Base-by-base conservation (phyloP, 2,329 filamentous ascomycete species). In the Penicillium sp. region DNA sequence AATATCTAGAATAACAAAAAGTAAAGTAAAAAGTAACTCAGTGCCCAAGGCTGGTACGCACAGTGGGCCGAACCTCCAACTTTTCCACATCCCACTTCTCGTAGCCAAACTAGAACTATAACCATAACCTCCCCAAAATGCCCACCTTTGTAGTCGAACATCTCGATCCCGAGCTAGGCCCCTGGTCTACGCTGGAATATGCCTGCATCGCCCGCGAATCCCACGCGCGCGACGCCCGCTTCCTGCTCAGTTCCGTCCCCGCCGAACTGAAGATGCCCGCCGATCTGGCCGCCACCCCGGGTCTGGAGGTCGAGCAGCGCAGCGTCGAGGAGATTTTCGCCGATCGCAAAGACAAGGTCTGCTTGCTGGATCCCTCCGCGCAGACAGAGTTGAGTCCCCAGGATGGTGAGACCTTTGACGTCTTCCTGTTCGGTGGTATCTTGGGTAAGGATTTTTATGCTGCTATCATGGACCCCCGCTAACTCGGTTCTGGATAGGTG, bases 131-230 rank as follows among this genome's bases (percentile, higher is more conserved):
- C 38, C 11, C 18, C 38, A 14, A 45, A 36, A 42, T 36, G 34
- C 50, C 50, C 34, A 92, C 86, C 42, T 97, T 94, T 77, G 90
- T 97, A 67, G 92, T 97, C 66, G 93, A 97, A 80, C 93, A 99
- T 76, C 86, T 99, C 61, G 94, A 99, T 77, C 88, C 90, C 39
- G 94, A 99, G 75, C 83, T 99, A 29, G 94, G 95, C 32, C 84
- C 86, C 39, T 99, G 94, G 94, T 97, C 94, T 22, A 86, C 91
- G 60, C 84, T 97, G 49, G 94, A 99, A 78, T 99, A 99, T 78
- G 79, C 86, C 52, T 85, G 89, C 68, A 97, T 99, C 71, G 91
- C 91, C 48, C 80, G 83, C 57, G 94, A 99, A 79, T 91, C 89
- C 49, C 79, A 85, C 59, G 81, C 82, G 22, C 77, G 84, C 3